Base-by-base conservation (phyloP, 148 eudicot species). In the Amaranthus hypochondriacus region DNA sequence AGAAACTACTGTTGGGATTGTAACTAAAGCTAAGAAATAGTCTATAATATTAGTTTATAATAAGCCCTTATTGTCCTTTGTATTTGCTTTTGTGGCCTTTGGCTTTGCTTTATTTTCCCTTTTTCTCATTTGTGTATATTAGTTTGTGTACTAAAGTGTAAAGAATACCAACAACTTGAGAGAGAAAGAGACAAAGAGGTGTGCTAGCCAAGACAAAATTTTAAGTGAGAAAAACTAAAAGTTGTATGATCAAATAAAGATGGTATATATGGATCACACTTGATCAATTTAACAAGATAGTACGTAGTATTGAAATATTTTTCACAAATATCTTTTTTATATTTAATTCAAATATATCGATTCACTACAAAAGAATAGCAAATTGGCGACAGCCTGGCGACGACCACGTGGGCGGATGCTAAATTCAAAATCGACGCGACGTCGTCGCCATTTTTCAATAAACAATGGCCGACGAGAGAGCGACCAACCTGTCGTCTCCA, bases 1-100 rank as follows among this genome's bases (percentile, higher is more conserved):
- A 75, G 78, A 76, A 67, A 43, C 62, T 64, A 70, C 72, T 70
- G 78, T 79, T 70, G 78, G 82, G 78, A 75, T 79, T 72, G 55
- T 75, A 64, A 58, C 82, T 79, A 79, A 79, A 80, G 76, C 70
- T 71, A 62, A 28, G 55, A 5, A 21, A 57, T 60, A 21, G 39
- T 43, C 42, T 18, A 53, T 73, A n/a, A 28, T 28, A 28, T 28
- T 0, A 48, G 18, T 66, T 15, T 48, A 7, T n/a, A 66, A 66
- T 12, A 49, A 28, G 8, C 28, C 46, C 11, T 14, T 14, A 11
- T 11, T 48, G 51, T 62, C 61, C 46, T 62, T 69, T 79, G 50
- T 28, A 63, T 69, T 51, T 69, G 68, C 57, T 42, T 56, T 79
- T 74, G 57, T 18, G 60, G 68, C 68, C 62, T 56, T 70, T 72